Evolutionary conservation across 768 basidiomycete genomes (phyloP).

Genomic region (Lactifluus subvellereus): DNA sequence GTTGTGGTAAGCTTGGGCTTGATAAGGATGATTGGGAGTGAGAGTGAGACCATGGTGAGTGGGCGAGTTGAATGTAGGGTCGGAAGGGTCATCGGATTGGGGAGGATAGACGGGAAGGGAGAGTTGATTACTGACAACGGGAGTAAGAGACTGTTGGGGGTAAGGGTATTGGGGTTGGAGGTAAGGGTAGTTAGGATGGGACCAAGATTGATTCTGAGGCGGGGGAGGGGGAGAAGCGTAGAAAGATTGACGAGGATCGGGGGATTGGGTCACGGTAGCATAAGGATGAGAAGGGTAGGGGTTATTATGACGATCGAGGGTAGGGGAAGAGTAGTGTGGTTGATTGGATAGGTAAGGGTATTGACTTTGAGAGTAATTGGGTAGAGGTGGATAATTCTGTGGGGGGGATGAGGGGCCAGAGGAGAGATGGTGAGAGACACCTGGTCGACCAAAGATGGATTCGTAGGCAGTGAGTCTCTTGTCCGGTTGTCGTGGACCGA

Average conservation of each 20-base stretch:
- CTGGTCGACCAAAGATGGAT: conserved; percentile 80
- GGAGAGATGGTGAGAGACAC: conserved; percentile 44
- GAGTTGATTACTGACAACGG: conserved; percentile 48
- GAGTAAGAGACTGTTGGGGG: conserved; percentile 36
- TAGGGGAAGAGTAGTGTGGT: conserved; percentile 29
- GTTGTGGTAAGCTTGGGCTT: conserved; percentile 61
- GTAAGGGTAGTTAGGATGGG: conserved; percentile 29
- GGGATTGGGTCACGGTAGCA: conserved; percentile 25
- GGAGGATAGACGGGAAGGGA: conserved; percentile 42
- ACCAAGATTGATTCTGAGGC: conserved; percentile 26
- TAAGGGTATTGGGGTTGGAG: conserved; percentile 30
- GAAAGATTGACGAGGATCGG: conserved; percentile 38
- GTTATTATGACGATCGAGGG: conserved; percentile 40
- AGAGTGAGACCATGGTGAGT: conserved; percentile 58
- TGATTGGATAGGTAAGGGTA: conserved; percentile 38
- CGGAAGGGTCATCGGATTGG: conserved; percentile 46
- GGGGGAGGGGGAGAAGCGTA: conserved; percentile 30
- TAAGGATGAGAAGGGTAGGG: conserved; percentile 34
- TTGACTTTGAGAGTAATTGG: conserved; percentile 26
- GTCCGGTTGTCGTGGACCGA: conserved; percentile 59
- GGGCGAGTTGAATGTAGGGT: conserved; percentile 40
- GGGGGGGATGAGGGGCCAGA: conserved; percentile 24
- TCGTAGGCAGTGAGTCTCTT: conserved; percentile 81
- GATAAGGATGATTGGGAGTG: conserved; percentile 77
- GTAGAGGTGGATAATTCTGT: conserved; percentile 21